phyloP scores from a whole-genome alignment of 768 basidiomycete genomes.

The Tubosaeta sp. region DNA sequence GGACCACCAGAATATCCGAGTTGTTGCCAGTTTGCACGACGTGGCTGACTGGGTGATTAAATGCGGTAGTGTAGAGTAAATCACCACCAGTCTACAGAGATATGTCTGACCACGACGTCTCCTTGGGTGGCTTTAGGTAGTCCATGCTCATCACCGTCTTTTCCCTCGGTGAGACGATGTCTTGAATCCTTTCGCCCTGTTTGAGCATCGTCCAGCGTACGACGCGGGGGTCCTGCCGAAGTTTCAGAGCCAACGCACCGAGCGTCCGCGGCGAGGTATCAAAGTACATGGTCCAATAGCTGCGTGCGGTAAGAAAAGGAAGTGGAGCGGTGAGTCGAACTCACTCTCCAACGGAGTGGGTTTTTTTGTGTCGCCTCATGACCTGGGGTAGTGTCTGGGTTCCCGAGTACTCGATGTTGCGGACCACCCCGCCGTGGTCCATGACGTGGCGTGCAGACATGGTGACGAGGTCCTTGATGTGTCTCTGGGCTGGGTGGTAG shows the following conservation, averaged over 20 bases:
- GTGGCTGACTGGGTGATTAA: conserved; percentile 38
- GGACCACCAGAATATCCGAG: conserved; percentile 37
- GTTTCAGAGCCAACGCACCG: conserved; percentile 55
- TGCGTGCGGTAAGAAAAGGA: conserved; percentile 28
- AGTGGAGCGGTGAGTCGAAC: conserved; percentile 31
- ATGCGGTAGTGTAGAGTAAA: conserved; percentile 4
- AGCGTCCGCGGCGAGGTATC: conserved; percentile 78
- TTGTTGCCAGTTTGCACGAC: conserved; percentile 35
- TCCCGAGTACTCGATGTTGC: conserved; percentile 74
- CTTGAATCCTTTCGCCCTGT: conserved; percentile 67
- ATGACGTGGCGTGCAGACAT: conserved; percentile 70
- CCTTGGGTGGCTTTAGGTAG: conserved; percentile 18
- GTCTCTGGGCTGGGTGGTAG: conserved; percentile 40
- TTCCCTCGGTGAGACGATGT: conserved; percentile 53
- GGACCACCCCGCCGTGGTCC: conserved; percentile 75
- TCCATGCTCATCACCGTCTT: conserved; percentile 35
- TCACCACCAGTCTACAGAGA: conserved; percentile 7
- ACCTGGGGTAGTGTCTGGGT: conserved; percentile 67
- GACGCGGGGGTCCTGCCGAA: conserved; percentile 79
- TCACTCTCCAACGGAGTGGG: conserved; percentile 68
- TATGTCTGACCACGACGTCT: conserved; percentile 27
- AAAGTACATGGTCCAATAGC: conserved; percentile 90
- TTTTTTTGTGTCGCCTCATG: conserved; percentile 60
- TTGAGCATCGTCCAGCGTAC: conserved; percentile 80
- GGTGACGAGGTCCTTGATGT: conserved; percentile 70